Base-by-base conservation (phyloP, 768 basidiomycete genomes). In the Collybia sp. region DNA sequence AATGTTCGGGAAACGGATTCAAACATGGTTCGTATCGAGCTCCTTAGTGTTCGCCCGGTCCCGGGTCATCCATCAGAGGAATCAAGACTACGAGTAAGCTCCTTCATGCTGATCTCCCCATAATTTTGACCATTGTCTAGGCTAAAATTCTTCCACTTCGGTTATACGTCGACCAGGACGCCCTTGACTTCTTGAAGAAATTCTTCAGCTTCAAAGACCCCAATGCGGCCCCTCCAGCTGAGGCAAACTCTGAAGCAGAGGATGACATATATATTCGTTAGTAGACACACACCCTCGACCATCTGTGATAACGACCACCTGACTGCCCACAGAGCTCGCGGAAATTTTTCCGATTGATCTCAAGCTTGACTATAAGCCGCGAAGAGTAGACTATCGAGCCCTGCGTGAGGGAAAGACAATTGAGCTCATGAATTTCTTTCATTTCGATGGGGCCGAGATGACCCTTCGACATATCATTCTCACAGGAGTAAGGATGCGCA, bases 391-490 rank as follows among this genome's bases (percentile, higher is more conserved):
- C 62, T 96, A 97, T 62, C 71, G 82, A 50, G 96, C 94, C 8
- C 70, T 99, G 47, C 79, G 83, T 33, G 87, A 93, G 50, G 96
- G 96, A 12, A 82, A 77, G 63, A 93, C 93, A 0, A 95, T 95
- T 49, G 96, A 99, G 60, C 67, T 99, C 39, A 98, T 99, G 95
- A 99, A 99, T 61, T 98, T 99, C 65, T 99, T 99, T 84, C 94
- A 98, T 66, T 99, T 98, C 53, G 96, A 98, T 56, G 94, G 92
- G 0, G 89, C 95, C 3, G 96, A 97, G 64, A 98, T 99, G 93
- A 96, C 93, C 0, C 65, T 99, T 43, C 76, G 96, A 46, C 93
- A 96, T 58, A 85, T 98, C 52, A 92, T 90, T 13, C 62, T 98
- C 30, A 81, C 85, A 49, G 96, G 96, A 25, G 94, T 97, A 62